These are phyloP conservation scores for Gentiana macrophylla DNA, from an alignment of 257 asterid genomes.

Conservation along the genomic window DNA sequence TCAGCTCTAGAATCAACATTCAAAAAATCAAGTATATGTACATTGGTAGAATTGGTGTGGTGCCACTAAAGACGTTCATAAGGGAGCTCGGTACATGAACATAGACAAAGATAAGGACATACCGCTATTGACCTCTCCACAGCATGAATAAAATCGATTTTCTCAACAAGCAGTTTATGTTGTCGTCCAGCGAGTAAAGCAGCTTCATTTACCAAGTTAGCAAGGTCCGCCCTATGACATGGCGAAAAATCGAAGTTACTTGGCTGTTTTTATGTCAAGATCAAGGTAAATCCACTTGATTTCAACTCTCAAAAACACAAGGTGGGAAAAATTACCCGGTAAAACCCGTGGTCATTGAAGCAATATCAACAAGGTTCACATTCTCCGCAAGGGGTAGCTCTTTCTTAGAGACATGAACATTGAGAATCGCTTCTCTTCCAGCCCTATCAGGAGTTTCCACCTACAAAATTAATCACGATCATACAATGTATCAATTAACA, in stretches of 20 bases:
- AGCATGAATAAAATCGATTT: conserved; percentile 78
- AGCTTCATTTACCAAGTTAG: conserved; percentile 98
- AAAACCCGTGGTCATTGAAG: conserved; percentile 97
- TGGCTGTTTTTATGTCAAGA: background rate
- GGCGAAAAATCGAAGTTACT: conserved; percentile 12
- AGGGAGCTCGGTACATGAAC: background rate
- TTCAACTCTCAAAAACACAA: background rate
- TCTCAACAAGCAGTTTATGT: conserved; percentile 67
- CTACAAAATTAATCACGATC: conserved; percentile 20
- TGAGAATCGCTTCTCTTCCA: conserved; percentile 93
- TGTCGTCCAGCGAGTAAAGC: conserved; percentile 95
- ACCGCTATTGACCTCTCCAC: conserved; percentile 99
- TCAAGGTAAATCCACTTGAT: background rate
- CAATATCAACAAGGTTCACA: conserved; percentile 68
- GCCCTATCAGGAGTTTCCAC: conserved; percentile 95
- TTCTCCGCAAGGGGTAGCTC: conserved; percentile 90
- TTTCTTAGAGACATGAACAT: conserved; percentile 81
- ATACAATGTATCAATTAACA: too few relatives aligned
- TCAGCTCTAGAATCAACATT: too few relatives aligned
- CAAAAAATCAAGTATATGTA: too few relatives aligned
- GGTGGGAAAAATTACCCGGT: conserved; percentile 59
- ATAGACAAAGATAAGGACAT: conserved; percentile 9
- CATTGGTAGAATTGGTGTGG: too few relatives aligned
- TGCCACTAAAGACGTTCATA: background rate
- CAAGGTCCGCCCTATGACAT: conserved; percentile 89